Evolutionary conservation across 495 filamentous ascomycete species (phyloP).

Genomic region (Neurospora sp.): DNA sequence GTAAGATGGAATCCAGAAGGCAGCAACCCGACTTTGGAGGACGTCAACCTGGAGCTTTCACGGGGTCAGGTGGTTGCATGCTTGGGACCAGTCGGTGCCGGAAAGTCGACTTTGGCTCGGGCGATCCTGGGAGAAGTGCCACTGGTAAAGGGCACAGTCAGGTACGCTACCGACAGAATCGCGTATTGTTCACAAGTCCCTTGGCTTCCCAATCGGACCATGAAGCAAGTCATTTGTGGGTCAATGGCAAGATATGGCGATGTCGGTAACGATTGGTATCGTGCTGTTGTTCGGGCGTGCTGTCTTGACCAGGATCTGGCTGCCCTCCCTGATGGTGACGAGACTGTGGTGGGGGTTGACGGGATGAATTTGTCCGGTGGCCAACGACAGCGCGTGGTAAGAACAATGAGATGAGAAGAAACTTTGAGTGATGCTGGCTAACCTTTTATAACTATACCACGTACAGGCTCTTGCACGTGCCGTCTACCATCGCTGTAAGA

Average conservation of each 20-base stretch:
- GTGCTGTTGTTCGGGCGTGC: conserved; percentile 44
- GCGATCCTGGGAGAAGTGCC: conserved; percentile 44
- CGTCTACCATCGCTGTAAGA: conserved; percentile 20
- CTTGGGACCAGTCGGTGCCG: conserved; percentile 42
- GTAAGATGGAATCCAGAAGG: conserved; percentile 1
- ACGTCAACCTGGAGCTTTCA: conserved; percentile 5
- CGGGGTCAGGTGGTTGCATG: conserved; percentile 6
- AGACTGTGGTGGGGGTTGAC: conserved; percentile 49
- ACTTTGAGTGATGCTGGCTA: not conserved
- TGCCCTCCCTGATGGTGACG: conserved; percentile 44
- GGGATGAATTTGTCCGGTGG: conserved; percentile 54
- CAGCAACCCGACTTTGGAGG: conserved; percentile 1
- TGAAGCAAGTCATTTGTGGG: conserved; percentile 38
- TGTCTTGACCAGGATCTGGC: conserved; percentile 45
- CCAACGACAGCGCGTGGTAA: conserved; percentile 47
- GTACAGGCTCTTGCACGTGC: conserved; percentile 26
- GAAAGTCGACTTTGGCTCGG: conserved; percentile 48
- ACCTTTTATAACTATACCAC: not conserved
- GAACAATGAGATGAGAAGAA: not conserved
- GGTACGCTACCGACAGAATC: conserved; percentile 10
- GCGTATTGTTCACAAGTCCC: conserved; percentile 35
- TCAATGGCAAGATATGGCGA: conserved; percentile 23
- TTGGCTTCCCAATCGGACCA: conserved; percentile 48
- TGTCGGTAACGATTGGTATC: conserved; percentile 46
- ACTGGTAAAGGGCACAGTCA: conserved; percentile 32